Evolutionary conservation across 768 basidiomycete species (phyloP).

Genomic region (Rhizopogon roseolus): DNA sequence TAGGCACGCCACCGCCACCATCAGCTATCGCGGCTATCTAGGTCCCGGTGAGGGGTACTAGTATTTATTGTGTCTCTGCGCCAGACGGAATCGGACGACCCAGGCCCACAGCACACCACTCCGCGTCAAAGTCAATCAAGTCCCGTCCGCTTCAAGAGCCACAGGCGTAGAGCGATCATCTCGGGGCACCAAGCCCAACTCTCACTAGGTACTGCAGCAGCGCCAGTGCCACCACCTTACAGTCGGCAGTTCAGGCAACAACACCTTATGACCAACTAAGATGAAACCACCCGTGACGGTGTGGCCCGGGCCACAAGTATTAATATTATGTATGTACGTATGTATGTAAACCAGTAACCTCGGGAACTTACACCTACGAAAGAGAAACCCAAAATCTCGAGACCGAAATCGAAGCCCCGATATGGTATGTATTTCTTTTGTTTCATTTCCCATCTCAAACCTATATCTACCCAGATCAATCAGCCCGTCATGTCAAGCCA

Average conservation of each 20-base stretch:
- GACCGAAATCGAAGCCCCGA: not conserved
- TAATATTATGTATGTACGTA: no score
- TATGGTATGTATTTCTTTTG: no score
- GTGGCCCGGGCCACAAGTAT: no score
- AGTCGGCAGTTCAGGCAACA: no score
- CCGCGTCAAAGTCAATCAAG: not conserved
- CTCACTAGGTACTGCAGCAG: not conserved
- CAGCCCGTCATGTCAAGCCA: not conserved
- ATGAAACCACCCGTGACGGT: no score
- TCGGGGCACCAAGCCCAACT: not conserved
- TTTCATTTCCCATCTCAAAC: no score
- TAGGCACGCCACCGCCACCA: conserved; percentile 1
- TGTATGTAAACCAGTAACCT: no score
- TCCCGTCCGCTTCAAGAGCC: no score
- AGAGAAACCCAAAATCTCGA: no score
- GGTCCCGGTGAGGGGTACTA: not conserved
- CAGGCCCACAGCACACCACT: not conserved
- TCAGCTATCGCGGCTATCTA: not conserved
- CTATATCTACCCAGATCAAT: conserved; percentile 19
- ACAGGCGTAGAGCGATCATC: not conserved
- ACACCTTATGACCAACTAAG: no score
- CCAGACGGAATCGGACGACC: not conserved
- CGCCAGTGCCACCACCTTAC: not conserved
- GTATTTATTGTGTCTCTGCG: not conserved
- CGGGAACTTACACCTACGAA: no score